A percentile compares a stretch with the other conserved stretches of the same genome.
Evolutionary conservation across 176 grass and related monocot genomes (phyloP).

Genomic region (Canna indica): DNA sequence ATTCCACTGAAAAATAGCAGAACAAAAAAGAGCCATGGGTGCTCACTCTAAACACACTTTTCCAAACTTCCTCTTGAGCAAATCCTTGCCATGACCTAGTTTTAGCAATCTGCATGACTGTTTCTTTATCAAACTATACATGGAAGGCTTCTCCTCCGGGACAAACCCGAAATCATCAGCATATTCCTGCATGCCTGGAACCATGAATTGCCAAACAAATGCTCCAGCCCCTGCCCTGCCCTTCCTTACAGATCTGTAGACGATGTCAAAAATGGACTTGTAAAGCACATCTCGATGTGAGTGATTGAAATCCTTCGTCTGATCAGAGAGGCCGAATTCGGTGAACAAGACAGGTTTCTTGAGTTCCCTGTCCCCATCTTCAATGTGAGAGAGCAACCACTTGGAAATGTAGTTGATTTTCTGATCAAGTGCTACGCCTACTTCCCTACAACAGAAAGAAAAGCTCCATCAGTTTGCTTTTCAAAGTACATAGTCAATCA

Average conservation of each 20-base stretch:
- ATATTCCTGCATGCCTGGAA: conserved; percentile 62
- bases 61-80: conserved; percentile 27
- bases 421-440: conserved; percentile 35
- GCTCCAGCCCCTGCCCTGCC: conserved; percentile 56
- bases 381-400: conserved; percentile 72
- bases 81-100: conserved; percentile 26
- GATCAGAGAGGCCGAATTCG: conserved; percentile 76
- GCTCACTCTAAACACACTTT: conserved; percentile 18
- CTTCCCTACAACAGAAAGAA: conserved; percentile 35
- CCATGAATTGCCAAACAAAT: conserved; percentile 76
- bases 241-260: conserved; percentile 43
- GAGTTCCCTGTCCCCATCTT: conserved; percentile 69
- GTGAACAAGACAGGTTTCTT: conserved; percentile 68
- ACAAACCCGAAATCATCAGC: conserved; percentile 62
- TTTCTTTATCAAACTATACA: conserved; percentile 57
- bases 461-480: no score
- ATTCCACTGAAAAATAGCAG: no score
- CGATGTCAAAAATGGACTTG: conserved; percentile 55
- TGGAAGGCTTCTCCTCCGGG: conserved; percentile 49
- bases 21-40: no score
- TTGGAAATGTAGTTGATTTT: conserved; percentile 55
- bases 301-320: conserved; percentile 41
- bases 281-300: conserved; percentile 62
- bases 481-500: background rate
- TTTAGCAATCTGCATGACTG: conserved; percentile 65